phyloP scores from a whole-genome alignment of 164 flowering plant genomes.

The Magnolia changhungtana region DNA sequence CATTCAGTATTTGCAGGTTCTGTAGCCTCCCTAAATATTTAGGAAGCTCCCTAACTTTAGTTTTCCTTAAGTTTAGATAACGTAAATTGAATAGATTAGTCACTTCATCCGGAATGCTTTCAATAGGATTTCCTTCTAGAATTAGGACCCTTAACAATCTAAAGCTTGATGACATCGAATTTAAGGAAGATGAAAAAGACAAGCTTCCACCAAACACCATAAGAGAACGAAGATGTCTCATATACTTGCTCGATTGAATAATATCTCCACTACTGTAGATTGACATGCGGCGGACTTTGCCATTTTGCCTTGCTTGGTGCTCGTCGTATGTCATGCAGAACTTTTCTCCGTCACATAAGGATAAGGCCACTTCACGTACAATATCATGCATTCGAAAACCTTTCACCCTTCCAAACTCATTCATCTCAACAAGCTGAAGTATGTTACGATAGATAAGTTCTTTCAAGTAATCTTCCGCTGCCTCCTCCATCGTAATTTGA shows the following conservation, averaged over 20 bases:
- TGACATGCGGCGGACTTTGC: neutral
- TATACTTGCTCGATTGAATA: neutral
- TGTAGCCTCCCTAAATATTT: neutral
- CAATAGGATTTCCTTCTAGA: neutral
- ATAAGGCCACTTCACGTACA: constrained; percentile 11
- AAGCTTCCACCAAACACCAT: neutral
- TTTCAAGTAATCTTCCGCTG: constrained; percentile 2
- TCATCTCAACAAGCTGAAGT: neutral
- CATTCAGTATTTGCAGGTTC: neutral
- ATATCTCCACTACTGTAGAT: neutral
- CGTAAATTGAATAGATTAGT: neutral
- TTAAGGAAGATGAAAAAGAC: neutral
- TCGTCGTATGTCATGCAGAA: neutral
- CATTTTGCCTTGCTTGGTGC: neutral
- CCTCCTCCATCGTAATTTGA: too few species aligned
- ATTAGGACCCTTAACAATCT: neutral
- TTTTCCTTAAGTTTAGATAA: neutral
- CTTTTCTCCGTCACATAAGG: neutral
- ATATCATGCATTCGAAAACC: constrained; percentile 12
- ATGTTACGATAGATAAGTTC: constrained; percentile 4
- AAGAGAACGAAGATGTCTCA: neutral
- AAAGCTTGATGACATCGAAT: neutral
- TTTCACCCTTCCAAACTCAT: neutral
- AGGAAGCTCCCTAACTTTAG: neutral
- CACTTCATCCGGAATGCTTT: neutral